Conservation (phyloP, 768 basidiomycete genomes). For the Russula griseocarnosa region DNA sequence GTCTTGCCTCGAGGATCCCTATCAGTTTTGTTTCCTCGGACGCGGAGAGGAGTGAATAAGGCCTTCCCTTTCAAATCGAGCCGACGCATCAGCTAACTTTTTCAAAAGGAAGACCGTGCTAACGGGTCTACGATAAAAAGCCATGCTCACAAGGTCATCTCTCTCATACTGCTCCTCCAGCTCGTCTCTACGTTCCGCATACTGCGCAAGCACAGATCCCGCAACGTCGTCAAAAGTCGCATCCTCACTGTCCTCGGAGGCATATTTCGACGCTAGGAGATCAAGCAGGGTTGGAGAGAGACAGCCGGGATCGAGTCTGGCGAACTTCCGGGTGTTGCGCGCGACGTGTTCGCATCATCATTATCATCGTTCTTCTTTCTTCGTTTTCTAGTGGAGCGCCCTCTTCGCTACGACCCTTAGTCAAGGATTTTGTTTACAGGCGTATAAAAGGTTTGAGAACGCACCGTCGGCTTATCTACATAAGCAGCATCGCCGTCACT, state of each 20-base stretch:
- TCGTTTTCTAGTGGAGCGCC: conserved; percentile 9
- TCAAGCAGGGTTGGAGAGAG: conserved; percentile 26
- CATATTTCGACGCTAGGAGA: conserved; percentile 19
- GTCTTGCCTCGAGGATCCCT: conserved; percentile 11
- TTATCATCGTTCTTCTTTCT: background rate
- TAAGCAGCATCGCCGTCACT: background rate
- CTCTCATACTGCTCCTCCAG: conserved; percentile 13
- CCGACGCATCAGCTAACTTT: background rate
- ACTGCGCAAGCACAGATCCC: conserved; percentile 12
- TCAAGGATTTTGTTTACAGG: background rate
- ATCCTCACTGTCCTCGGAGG: conserved; percentile 18
- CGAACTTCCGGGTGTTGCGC: background rate
- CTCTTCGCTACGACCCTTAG: background rate
- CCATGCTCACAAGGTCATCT: conserved; percentile 24
- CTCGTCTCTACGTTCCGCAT: conserved; percentile 16
- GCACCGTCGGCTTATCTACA: conserved; percentile 7
- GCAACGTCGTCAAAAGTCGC: conserved; percentile 15
- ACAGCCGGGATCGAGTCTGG: background rate
- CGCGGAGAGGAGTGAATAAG: conserved; percentile 23
- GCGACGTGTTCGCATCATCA: background rate
- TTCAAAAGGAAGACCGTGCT: background rate
- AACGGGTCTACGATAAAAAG: no score
- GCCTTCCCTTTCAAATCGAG: conserved; percentile 17
- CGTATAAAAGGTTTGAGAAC: background rate
- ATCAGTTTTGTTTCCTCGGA: conserved; percentile 18